phyloP scores from a whole-genome alignment of 2,329 filamentous ascomycete species.

The Diplocarpon rosae region DNA sequence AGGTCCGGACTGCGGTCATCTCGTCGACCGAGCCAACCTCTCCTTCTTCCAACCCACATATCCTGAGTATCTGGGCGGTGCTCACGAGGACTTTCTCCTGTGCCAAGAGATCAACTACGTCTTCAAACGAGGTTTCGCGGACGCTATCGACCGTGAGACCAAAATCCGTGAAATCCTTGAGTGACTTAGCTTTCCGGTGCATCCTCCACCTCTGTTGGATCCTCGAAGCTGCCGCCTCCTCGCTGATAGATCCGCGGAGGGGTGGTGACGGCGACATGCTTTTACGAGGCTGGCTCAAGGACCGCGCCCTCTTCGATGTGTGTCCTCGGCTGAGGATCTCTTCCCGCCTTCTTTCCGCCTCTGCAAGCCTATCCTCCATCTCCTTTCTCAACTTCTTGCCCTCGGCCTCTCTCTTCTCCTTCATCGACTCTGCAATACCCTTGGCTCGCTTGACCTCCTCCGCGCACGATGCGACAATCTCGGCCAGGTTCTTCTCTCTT shows the following conservation, averaged over 20 bases:
- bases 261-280: constrained; percentile 39
- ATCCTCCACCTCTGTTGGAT: constrained; percentile 64
- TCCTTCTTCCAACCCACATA: constrained; percentile 60
- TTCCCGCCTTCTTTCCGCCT: constrained; percentile 62
- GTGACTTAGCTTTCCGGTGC: constrained; percentile 42
- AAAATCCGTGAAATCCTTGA: constrained; percentile 55
- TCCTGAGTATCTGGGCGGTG: constrained; percentile 55
- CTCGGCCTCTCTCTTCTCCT: constrained; percentile 68
- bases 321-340: constrained; percentile 46
- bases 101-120: constrained; percentile 57
- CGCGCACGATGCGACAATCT: constrained; percentile 70
- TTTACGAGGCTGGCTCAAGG: constrained; percentile 43
- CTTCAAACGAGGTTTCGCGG: constrained; percentile 59
- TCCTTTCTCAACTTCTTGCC: constrained; percentile 57
- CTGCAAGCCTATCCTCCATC: constrained; percentile 71
- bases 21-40: constrained; percentile 51
- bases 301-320: constrained; percentile 40
- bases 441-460: constrained; percentile 77
- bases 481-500: constrained; percentile 68
- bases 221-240: constrained; percentile 50
- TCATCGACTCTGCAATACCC: constrained; percentile 71
- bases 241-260: constrained; percentile 36
- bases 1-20: constrained; percentile 62
- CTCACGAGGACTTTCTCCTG: constrained; percentile 53
- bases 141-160: constrained; percentile 62